A percentile compares a stretch with the other conserved stretches of the same genome.
These are phyloP conservation scores for Aspergillus carbonarius DNA, from an alignment of 2,329 filamentous ascomycete genomes.

Conservation along the genomic window DNA sequence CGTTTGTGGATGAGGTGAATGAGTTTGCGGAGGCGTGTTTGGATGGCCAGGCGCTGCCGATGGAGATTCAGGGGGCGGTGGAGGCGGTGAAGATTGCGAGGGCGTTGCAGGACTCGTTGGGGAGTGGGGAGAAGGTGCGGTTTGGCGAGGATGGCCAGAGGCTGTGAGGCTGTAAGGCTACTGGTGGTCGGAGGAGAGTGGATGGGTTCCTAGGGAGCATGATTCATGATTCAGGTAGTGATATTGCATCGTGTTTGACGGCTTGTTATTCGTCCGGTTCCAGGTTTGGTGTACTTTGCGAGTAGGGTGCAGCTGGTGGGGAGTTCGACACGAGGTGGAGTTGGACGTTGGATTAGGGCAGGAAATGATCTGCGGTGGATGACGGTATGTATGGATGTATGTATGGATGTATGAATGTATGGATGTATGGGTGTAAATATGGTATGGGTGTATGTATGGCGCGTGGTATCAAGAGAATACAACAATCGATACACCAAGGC, in stretches of 20 bases:
- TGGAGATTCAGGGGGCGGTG: slow-evolving; percentile 59
- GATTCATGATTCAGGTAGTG: background rate
- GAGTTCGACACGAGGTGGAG: background rate
- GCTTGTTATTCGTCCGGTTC: too few relatives aligned
- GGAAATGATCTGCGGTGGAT: background rate
- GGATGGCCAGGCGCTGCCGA: slow-evolving; percentile 55
- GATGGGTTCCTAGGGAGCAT: background rate
- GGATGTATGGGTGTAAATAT: too few relatives aligned
- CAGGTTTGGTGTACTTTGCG: too few relatives aligned
- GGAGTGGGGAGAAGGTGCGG: slow-evolving; percentile 55
- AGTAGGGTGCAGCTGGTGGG: background rate
- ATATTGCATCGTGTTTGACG: background rate
- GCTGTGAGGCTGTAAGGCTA: too few relatives aligned
- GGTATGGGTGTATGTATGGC: too few relatives aligned
- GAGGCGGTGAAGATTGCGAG: slow-evolving; percentile 59
- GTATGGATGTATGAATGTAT: background rate
- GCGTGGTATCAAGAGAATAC: too few relatives aligned
- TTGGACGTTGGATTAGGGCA: background rate
- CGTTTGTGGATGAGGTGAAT: slow-evolving; percentile 65
- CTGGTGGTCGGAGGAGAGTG: background rate
- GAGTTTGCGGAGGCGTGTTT: slow-evolving; percentile 62
- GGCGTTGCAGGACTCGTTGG: slow-evolving; percentile 58
- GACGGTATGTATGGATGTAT: background rate
- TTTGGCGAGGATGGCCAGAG: slow-evolving; percentile 58
- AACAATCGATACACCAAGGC: too few relatives aligned